Evolutionary conservation across 768 basidiomycete species (phyloP), one percentile per base, ranked within the genome.

Genomic region (Tephrocybe sp.): DNA sequence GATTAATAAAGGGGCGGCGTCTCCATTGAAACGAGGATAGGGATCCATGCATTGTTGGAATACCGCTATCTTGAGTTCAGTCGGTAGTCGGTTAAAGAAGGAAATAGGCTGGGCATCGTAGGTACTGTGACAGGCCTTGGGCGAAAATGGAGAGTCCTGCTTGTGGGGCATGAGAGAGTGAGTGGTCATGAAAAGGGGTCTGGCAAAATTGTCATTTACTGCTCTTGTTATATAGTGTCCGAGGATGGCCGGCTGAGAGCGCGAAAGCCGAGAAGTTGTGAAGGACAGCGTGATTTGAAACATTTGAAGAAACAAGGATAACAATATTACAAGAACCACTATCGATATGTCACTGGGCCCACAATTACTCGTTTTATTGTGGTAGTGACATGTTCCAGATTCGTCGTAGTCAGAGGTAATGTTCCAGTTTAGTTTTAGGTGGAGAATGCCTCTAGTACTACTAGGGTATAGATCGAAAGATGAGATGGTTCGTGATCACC

Each of bases 51-150:
- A 73, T 15, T 66, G 63, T 8, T 58, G 55, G 57, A 79, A 79
- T 29, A 82, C 73, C 59, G 77, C 73, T 29, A 69, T 67, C 24
- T 70, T 67, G 3, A 80, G 58, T 57, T 80, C 79, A 1, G 71
- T 37, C 4, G 78, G 77, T 6, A 80, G 62, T 12, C 57, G 53
- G 42, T 65, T 59, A 49, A 79, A 72, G 30, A 15, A 47, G 56
- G 54, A 7, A 61, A 18, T 18, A 12, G 19, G 30, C 8, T 34
- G 21, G 27, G 21, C 19, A 13, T 44, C 27, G 19, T 3, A 5
- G 21, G 33, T 36, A 21, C 25, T 24, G 13, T 18, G 25, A 47
- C 29, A 30, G 6, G 7, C 29, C 12, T 12, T 30, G 29, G 29
- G 29, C 12, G 29, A 30, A 30, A 7, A 12, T 30, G 12, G 6